Percentiles rank a stretch among this genome's conserved stretches.
phyloP scores from a whole-genome alignment of 495 filamentous ascomycete genomes.

The Talaromyces adpressus region DNA sequence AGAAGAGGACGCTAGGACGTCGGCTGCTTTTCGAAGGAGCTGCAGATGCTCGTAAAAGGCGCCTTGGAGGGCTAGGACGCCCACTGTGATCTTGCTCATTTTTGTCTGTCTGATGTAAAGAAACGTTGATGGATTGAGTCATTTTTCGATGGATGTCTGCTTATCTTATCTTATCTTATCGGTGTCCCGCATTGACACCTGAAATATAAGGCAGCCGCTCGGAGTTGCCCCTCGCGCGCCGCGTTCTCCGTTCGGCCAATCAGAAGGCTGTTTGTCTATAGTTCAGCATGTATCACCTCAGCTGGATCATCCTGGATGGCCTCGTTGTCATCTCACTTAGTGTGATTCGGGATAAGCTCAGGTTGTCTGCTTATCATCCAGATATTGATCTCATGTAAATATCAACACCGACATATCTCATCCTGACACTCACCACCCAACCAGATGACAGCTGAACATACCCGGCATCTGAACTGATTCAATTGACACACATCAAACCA shows the following conservation, averaged over 20 bases:
- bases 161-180: slow-evolving; percentile 7
- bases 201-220: background rate
- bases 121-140: background rate
- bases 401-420: background rate
- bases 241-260: slow-evolving; percentile 4
- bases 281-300: background rate
- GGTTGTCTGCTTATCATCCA: background rate
- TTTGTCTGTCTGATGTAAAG: background rate
- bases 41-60: slow-evolving; percentile 86
- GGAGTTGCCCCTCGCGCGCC: slow-evolving; percentile 3
- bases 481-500: background rate
- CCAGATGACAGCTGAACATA: background rate
- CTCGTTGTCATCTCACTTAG: background rate
- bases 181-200: background rate
- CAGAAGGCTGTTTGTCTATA: background rate
- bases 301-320: background rate
- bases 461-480: background rate
- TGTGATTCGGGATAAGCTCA: background rate
- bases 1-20: slow-evolving; percentile 17
- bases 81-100: slow-evolving; percentile 54
- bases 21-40: slow-evolving; percentile 62
- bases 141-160: background rate
- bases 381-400: background rate
- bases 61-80: slow-evolving; percentile 88
- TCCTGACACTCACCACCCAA: background rate